Conservation (phyloP, 177 flowering plant genomes). For the Vitis hybrid region DNA sequence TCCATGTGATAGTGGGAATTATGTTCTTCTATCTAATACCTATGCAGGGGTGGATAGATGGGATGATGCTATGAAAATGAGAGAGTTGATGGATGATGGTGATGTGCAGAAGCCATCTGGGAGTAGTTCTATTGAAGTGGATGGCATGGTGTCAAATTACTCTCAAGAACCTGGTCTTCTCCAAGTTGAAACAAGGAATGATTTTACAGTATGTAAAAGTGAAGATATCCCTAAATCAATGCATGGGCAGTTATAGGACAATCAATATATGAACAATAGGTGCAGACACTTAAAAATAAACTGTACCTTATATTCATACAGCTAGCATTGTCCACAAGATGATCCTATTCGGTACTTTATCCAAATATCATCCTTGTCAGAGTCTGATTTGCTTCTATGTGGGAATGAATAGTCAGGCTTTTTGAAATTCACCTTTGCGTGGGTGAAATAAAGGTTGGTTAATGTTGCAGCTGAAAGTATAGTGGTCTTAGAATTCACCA, state of each 20-base stretch:
- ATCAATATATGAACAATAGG: neutral
- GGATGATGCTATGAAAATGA: conserved; percentile 43
- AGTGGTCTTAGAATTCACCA: too few relatives aligned
- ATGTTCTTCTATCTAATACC: conserved; percentile 49
- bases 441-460: too few relatives aligned
- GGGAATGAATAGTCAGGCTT: too few relatives aligned
- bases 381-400: too few relatives aligned
- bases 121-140: conserved; percentile 50
- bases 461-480: too few relatives aligned
- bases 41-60: conserved; percentile 56
- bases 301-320: neutral
- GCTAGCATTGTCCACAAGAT: neutral
- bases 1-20: conserved; percentile 50
- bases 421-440: too few relatives aligned
- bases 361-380: neutral
- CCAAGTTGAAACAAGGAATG: neutral
- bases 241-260: neutral
- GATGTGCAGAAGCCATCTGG: conserved; percentile 54
- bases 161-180: neutral
- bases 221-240: neutral
- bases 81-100: conserved; percentile 46
- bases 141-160: neutral
- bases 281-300: neutral
- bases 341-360: neutral
- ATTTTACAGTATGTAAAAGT: neutral